Evolutionary conservation across 2,329 filamentous ascomycete genomes (phyloP).

Genomic region (Cladophialophora immunda): DNA sequence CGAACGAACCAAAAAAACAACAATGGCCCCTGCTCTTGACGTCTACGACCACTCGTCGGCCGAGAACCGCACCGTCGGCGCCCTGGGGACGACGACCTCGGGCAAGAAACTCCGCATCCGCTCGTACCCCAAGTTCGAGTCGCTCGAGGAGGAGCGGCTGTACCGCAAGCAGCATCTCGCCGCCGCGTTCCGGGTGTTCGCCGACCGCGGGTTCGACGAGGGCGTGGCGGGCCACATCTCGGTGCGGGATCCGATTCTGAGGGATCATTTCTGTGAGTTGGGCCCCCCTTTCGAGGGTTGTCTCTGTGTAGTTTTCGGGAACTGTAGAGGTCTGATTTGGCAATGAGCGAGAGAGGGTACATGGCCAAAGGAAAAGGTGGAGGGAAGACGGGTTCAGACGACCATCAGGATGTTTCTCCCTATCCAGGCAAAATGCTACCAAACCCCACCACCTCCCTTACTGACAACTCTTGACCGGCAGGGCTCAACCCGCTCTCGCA

Average conservation of each 20-base stretch:
- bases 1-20: background rate
- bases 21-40: constrained; percentile 51
- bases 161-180: constrained; percentile 58
- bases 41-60: constrained; percentile 47
- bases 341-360: background rate
- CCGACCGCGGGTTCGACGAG: constrained; percentile 51
- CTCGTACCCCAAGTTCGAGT: constrained; percentile 55
- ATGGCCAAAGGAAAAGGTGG: no score
- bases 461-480: constrained; percentile 1
- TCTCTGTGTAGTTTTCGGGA: no score
- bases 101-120: constrained; percentile 58
- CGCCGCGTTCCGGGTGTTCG: constrained; percentile 55
- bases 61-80: constrained; percentile 54
- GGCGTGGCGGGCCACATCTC: constrained; percentile 56
- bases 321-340: background rate
- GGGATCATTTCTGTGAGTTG: constrained; percentile 49
- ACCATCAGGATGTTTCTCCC: no score
- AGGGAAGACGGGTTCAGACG: no score
- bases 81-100: constrained; percentile 56
- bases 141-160: constrained; percentile 51
- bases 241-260: constrained; percentile 50
- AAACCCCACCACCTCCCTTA: background rate
- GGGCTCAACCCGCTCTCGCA: constrained; percentile 55
- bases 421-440: no score
- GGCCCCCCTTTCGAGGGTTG: no score